A percentile compares a stretch with the other conserved stretches of the same genome.
Conservation (phyloP, 768 basidiomycete species). For the Suillus luteus region DNA sequence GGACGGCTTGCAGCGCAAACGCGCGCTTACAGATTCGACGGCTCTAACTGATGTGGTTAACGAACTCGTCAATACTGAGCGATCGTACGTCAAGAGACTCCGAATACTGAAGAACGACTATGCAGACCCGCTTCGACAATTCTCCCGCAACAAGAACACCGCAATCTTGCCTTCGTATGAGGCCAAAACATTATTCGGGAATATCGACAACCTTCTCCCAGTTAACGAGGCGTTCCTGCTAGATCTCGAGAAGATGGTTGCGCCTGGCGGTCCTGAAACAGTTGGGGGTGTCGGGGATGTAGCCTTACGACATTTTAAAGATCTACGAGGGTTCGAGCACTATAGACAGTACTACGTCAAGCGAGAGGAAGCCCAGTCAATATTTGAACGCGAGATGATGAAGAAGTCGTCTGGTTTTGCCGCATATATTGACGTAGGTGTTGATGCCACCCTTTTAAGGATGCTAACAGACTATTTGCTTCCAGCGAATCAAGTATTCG, state of each 20-base stretch:
- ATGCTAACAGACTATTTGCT: slow-evolving; percentile 11
- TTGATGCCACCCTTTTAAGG: slow-evolving; percentile 11
- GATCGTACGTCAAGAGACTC: slow-evolving; percentile 83
- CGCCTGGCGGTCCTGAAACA: slow-evolving; percentile 54
- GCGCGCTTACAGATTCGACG: slow-evolving; percentile 63
- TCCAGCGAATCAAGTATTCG: slow-evolving; percentile 85
- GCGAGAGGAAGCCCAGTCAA: slow-evolving; percentile 87
- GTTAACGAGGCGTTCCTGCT: slow-evolving; percentile 87
- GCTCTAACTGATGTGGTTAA: slow-evolving; percentile 75
- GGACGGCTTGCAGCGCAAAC: slow-evolving; percentile 45
- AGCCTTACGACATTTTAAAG: slow-evolving; percentile 83
- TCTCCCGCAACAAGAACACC: slow-evolving; percentile 81
- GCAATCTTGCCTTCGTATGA: slow-evolving; percentile 89
- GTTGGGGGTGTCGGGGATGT: slow-evolving; percentile 82
- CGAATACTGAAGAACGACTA: slow-evolving; percentile 84
- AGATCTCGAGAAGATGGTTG: slow-evolving; percentile 80
- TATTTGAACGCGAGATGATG: slow-evolving; percentile 82
- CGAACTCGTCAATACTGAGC: slow-evolving; percentile 88
- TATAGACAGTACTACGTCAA: slow-evolving; percentile 92
- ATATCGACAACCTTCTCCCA: slow-evolving; percentile 84
- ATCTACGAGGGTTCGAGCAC: slow-evolving; percentile 81
- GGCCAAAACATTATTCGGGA: slow-evolving; percentile 91
- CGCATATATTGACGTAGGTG: slow-evolving; percentile 79
- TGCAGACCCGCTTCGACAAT: slow-evolving; percentile 87
- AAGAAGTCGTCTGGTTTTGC: slow-evolving; percentile 82